Evolutionary conservation across 768 basidiomycete genomes (phyloP), one percentile per base, ranked within the genome.

Genomic region (Collybiopsis luxurians): DNA sequence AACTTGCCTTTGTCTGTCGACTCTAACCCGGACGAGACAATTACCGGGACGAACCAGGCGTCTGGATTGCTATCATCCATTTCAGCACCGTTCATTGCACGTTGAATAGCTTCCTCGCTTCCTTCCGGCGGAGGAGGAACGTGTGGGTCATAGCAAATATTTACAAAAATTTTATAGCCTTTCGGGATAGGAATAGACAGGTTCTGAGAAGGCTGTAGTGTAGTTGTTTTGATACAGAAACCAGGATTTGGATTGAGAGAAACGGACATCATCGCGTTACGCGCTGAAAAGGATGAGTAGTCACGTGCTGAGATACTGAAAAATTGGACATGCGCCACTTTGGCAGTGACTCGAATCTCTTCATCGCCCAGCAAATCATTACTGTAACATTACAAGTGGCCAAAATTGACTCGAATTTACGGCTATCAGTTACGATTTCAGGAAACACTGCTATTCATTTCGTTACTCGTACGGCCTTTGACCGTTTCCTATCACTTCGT

Each of bases 101-200:
- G 72, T n/a, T 77, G 79, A 30, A 89, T 80, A 7, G 67, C 77
- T 13, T 83, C 80, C 59, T 87, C 82, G 59, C 69, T 79, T 1
- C 74, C 81, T n/a, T 78, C 71, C 11, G 87, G 86, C 0, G 90
- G 89, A 0, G 85, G 77, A 3, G 90, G 90, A 0, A 91, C 81
- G 58, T 84, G 79, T 10, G 71, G 19, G 56, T 89, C 88, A 80
- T 84, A 92, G 17, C 84, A 82, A 13, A 92, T 72, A 63, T 92
- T 92, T 28, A 90, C 71, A 66, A 92, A 92, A 31, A 90, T 68
- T 69, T 92, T 91, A 58, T 71, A 67, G 24, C 78, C 80, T 34
- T 74, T 68, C 11, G 79, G 73, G 19, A 87, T 70, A 11, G 69
- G 60, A 23, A 73, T 64, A 6, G 70, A 64, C 44, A 73, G 2